These are phyloP conservation scores for Fusarium tuaranense DNA, from an alignment of 2,329 filamentous ascomycete genomes.

Conservation along the genomic window DNA sequence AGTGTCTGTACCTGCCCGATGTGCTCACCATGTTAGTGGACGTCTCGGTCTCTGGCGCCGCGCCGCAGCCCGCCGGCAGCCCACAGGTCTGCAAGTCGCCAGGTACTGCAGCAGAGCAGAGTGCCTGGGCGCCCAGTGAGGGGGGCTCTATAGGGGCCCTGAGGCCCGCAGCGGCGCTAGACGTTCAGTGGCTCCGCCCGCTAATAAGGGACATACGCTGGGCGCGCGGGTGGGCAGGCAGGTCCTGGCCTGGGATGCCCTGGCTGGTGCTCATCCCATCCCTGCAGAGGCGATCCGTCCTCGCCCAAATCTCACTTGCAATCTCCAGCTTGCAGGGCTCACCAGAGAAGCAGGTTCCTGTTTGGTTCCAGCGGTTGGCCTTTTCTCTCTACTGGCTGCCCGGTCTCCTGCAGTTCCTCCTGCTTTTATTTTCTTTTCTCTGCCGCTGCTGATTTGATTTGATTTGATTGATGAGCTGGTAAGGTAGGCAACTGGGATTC, in stretches of 20 bases:
- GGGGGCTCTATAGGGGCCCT: constrained; percentile 33
- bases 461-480: not conserved
- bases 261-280: constrained; percentile 39
- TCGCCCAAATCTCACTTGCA: constrained; percentile 47
- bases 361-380: constrained; percentile 16
- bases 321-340: constrained; percentile 42
- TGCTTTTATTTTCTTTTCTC: constrained; percentile 11
- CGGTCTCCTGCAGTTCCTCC: constrained; percentile 12
- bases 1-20: constrained; percentile 8
- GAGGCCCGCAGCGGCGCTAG: constrained; percentile 44
- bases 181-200: constrained; percentile 41
- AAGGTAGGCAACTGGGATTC: constrained; percentile 14
- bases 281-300: constrained; percentile 51
- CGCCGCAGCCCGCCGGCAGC: constrained; percentile 31
- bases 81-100: constrained; percentile 10
- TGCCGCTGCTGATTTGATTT: constrained; percentile 1
- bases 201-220: constrained; percentile 40
- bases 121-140: constrained; percentile 11
- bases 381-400: constrained; percentile 18
- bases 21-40: constrained; percentile 20
- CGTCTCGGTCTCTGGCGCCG: constrained; percentile 22
- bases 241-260: constrained; percentile 31
- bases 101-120: not conserved
- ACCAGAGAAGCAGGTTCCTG: constrained; percentile 10
- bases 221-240: constrained; percentile 29